Evolutionary conservation across 768 basidiomycete species (phyloP).

Genomic region (Tubosaeta sp.): DNA sequence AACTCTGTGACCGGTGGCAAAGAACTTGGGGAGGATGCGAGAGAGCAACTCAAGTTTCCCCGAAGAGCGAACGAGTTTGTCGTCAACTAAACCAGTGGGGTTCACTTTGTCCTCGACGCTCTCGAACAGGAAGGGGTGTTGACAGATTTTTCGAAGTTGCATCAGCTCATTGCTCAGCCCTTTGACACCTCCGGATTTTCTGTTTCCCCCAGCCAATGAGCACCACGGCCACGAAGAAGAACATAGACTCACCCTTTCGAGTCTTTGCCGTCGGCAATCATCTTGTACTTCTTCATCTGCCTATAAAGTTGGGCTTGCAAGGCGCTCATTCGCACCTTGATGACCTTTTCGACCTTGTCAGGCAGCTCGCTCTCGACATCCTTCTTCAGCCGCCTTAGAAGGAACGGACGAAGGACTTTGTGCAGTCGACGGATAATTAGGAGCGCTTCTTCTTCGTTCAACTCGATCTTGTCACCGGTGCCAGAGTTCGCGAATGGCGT

Average conservation of each 20-base stretch:
- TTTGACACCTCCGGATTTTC: constrained; percentile 75
- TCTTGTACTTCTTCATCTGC: constrained; percentile 98
- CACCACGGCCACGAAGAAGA: background rate
- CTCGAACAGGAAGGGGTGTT: constrained; percentile 95
- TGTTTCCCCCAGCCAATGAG: constrained; percentile 25
- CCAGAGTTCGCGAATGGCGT: constrained; percentile 99
- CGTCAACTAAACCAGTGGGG: constrained; percentile 75
- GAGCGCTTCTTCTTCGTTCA: constrained; percentile 99
- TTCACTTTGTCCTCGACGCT: constrained; percentile 94
- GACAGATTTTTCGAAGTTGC: constrained; percentile 97
- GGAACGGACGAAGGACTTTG: constrained; percentile 93
- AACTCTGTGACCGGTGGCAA: constrained; percentile 86
- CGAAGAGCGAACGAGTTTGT: constrained; percentile 78
- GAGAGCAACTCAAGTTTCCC: constrained; percentile 94
- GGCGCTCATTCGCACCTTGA: constrained; percentile 93
- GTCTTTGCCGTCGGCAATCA: constrained; percentile 83
- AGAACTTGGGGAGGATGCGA: constrained; percentile 92
- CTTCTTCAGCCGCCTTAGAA: constrained; percentile 89
- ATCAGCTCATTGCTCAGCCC: constrained; percentile 93
- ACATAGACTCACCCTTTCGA: constrained; percentile 58
- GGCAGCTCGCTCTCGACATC: constrained; percentile 95
- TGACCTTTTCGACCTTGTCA: constrained; percentile 97
- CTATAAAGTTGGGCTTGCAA: constrained; percentile 91
- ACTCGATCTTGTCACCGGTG: constrained; percentile 93
- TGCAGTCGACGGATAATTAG: constrained; percentile 95